A percentile compares a stretch with the other conserved stretches of the same genome.
Conservation (phyloP, 176 grass and related monocot genomes). For the Juncus inflexus region DNA sequence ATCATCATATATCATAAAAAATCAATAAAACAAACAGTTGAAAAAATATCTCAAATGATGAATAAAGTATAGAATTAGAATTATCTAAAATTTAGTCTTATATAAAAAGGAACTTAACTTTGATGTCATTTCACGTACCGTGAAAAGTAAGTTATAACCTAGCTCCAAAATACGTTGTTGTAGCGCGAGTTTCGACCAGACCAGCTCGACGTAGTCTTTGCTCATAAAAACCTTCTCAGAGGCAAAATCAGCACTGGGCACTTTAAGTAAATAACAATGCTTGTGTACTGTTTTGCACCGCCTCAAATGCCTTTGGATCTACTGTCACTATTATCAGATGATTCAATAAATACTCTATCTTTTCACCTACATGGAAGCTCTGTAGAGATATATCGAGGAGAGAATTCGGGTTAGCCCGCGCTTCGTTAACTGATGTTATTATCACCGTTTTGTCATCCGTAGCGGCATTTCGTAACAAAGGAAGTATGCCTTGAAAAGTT, state of each 20-base stretch:
- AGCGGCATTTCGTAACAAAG: slow-evolving; percentile 32
- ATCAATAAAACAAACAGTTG: too few species aligned
- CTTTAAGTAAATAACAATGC: slow-evolving; percentile 18
- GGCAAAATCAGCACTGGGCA: not conserved
- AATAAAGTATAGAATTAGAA: too few species aligned
- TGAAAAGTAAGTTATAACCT: slow-evolving; percentile 35
- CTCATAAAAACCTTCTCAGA: slow-evolving; percentile 28
- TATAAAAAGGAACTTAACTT: too few species aligned
- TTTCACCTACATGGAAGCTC: slow-evolving; percentile 29
- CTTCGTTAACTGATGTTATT: slow-evolving; percentile 50
- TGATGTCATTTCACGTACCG: not conserved
- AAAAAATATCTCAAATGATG: too few species aligned
- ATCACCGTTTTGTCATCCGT: slow-evolving; percentile 44
- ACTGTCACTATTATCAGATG: slow-evolving; percentile 37
- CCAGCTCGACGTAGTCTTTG: slow-evolving; percentile 20
- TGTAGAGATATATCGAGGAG: slow-evolving; percentile 40
- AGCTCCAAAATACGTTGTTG: slow-evolving; percentile 24
- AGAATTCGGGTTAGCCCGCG: slow-evolving; percentile 34
- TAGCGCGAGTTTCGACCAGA: slow-evolving; percentile 19
- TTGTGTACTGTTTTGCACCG: slow-evolving; percentile 23
- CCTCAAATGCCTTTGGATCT: slow-evolving; percentile 24
- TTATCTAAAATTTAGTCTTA: too few species aligned
- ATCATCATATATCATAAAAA: too few species aligned
- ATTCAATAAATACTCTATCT: slow-evolving; percentile 23
- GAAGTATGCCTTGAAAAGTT: slow-evolving; percentile 30